Conservation (phyloP, 768 basidiomycete genomes). For the Leccinum uliginosum region DNA sequence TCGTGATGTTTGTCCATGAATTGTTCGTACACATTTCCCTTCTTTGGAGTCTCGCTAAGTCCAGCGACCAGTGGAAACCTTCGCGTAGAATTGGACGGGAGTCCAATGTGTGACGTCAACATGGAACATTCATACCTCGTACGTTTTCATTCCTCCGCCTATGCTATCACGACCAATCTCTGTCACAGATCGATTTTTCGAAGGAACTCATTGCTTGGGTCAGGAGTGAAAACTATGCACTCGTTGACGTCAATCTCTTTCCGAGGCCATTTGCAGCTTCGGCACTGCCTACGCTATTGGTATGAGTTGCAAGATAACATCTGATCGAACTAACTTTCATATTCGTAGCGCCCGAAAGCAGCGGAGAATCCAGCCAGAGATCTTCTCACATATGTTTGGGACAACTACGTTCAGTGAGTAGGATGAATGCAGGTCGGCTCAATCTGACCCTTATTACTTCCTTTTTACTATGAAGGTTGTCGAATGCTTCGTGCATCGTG, state of each 20-base stretch:
- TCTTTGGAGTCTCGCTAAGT: neutral
- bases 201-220: constrained; percentile 79
- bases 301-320: constrained; percentile 18
- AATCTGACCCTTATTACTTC: neutral
- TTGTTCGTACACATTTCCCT: constrained; percentile 55
- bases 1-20: constrained; percentile 91
- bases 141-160: constrained; percentile 8
- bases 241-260: constrained; percentile 86
- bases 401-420: constrained; percentile 88
- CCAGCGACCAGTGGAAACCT: constrained; percentile 69
- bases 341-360: constrained; percentile 36
- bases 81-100: constrained; percentile 75
- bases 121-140: constrained; percentile 86
- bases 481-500: constrained; percentile 66
- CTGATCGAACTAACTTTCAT: neutral
- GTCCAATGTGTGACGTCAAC: constrained; percentile 65
- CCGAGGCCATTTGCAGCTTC: constrained; percentile 46
- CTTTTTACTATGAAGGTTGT: constrained; percentile 48
- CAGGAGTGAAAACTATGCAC: constrained; percentile 55
- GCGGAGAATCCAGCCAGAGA: constrained; percentile 48
- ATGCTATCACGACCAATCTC: neutral
- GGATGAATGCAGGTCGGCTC: neutral
- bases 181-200: constrained; percentile 79
- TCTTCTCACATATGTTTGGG: constrained; percentile 86
- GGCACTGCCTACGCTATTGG: constrained; percentile 27